Percentiles rank a stretch among this genome's conserved stretches.
phyloP scores from a whole-genome alignment of 2,329 filamentous ascomycete genomes.

The Calonectria hawksworthii region DNA sequence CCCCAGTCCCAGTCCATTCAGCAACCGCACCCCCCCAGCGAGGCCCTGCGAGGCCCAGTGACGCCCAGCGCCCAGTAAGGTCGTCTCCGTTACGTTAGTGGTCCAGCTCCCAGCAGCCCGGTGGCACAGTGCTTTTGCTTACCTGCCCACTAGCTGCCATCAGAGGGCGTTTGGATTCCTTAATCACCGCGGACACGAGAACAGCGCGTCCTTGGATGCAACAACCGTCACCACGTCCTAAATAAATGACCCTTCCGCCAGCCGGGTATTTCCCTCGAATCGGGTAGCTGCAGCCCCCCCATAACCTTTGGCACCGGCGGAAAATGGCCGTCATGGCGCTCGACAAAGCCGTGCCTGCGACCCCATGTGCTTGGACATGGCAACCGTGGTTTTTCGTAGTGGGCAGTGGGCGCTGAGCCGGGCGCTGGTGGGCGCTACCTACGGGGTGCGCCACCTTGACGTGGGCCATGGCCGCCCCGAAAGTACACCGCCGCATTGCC shows the following conservation, averaged over 20 bases:
- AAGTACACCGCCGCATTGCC: conserved; percentile 26
- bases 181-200: neutral
- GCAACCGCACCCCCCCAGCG: neutral
- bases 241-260: neutral
- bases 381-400: conserved; percentile 9
- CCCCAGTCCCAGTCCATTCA: conserved; percentile 4
- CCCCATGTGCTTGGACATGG: conserved; percentile 16
- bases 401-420: conserved; percentile 12
- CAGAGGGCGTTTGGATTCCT: conserved; percentile 8
- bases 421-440: neutral
- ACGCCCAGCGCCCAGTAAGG: conserved; percentile 5
- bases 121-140: conserved; percentile 16
- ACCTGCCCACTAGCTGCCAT: conserved; percentile 9
- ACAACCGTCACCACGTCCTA: neutral
- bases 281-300: neutral
- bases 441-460: conserved; percentile 19
- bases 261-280: conserved; percentile 11
- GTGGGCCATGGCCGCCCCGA: conserved; percentile 21
- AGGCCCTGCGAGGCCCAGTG: neutral
- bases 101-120: conserved; percentile 20
- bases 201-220: neutral
- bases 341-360: conserved; percentile 9
- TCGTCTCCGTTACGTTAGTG: conserved; percentile 1
- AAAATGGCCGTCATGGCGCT: conserved; percentile 17
- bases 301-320: conserved; percentile 18